Percentiles rank a stretch among this genome's conserved stretches.
phyloP scores from a whole-genome alignment of 1,284 basidiomycete genomes.

The Blastosporella zonata region DNA sequence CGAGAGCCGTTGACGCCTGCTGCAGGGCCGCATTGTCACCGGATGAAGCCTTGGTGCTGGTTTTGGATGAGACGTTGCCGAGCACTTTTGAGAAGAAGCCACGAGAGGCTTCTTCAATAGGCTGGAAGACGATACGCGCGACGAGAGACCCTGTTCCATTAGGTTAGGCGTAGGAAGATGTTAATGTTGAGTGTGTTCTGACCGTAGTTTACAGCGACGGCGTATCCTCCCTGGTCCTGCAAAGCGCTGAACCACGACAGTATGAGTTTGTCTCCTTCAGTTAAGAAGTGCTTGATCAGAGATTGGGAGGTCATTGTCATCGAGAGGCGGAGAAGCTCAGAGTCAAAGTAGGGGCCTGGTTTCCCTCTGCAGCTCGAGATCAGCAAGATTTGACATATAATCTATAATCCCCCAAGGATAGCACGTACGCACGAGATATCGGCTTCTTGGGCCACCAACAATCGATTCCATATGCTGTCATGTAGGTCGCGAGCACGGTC shows the following conservation, averaged over 20 bases:
- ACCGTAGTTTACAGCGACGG: slow-evolving; percentile 94
- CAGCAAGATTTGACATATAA: slow-evolving; percentile 19
- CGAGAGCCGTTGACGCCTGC: slow-evolving; percentile 41
- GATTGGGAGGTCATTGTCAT: slow-evolving; percentile 84
- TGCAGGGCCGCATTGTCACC: slow-evolving; percentile 20
- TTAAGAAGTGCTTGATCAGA: slow-evolving; percentile 90
- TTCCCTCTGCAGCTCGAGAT: slow-evolving; percentile 6
- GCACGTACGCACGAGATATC: slow-evolving; percentile 12
- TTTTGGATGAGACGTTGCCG: slow-evolving; percentile 23
- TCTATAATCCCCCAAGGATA: background rate
- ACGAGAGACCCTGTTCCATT: slow-evolving; percentile 73
- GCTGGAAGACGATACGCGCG: slow-evolving; percentile 89
- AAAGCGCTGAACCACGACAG: slow-evolving; percentile 81
- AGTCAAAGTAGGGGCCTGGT: slow-evolving; percentile 42
- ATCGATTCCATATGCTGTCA: slow-evolving; percentile 29
- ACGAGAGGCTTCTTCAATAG: slow-evolving; percentile 86
- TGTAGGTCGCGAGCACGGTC: slow-evolving; percentile 37
- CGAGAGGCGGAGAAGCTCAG: slow-evolving; percentile 54
- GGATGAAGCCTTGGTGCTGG: slow-evolving; percentile 15
- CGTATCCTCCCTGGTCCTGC: slow-evolving; percentile 90
- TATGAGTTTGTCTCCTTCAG: slow-evolving; percentile 93
- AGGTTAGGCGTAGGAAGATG: background rate
- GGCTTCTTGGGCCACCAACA: slow-evolving; percentile 24
- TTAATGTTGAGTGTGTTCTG: slow-evolving; percentile 21
- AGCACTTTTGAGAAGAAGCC: slow-evolving; percentile 82